Conservation (phyloP, 805 yeast genomes). For the Barnettozyma salicaria region DNA sequence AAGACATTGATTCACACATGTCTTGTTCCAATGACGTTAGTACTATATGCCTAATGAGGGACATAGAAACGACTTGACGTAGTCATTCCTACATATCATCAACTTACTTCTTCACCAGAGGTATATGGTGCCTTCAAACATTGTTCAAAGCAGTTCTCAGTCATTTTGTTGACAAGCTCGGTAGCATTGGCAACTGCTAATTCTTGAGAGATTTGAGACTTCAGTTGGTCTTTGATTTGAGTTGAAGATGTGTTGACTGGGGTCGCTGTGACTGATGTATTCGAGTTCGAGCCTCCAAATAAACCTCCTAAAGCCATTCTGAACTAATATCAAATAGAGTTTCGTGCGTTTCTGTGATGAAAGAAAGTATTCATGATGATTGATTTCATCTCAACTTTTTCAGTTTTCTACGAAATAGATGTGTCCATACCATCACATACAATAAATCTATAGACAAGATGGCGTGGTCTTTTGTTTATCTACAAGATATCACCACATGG, state of each 20-base stretch:
- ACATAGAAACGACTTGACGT: too few relatives aligned
- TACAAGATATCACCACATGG: too few relatives aligned
- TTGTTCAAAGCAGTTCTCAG: slow-evolving; percentile 80
- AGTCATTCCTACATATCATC: too few relatives aligned
- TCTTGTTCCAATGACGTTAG: slow-evolving; percentile 14
- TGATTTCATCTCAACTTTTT: too few relatives aligned
- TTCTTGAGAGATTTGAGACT: slow-evolving; percentile 70
- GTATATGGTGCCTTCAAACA: slow-evolving; percentile 63
- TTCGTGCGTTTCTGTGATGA: too few relatives aligned
- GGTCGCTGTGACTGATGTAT: slow-evolving; percentile 24
- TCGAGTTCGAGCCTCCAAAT: slow-evolving; percentile 25
- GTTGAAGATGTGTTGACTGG: slow-evolving; percentile 28
- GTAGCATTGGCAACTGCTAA: slow-evolving; percentile 90
- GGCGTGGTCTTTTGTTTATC: too few relatives aligned
- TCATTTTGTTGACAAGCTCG: slow-evolving; percentile 75
- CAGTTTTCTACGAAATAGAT: too few relatives aligned
- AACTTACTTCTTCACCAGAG: slow-evolving; percentile 43
- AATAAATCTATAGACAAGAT: too few relatives aligned
- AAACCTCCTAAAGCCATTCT: slow-evolving; percentile 25
- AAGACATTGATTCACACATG: slow-evolving; percentile 71
- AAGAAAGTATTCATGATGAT: too few relatives aligned
- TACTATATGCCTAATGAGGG: too few relatives aligned
- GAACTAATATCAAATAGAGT: too few relatives aligned
- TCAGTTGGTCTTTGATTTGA: slow-evolving; percentile 55
- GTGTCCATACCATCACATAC: too few relatives aligned